Base-by-base conservation (phyloP, 73 alveolate genomes). In the Symbiodinium natans region DNA sequence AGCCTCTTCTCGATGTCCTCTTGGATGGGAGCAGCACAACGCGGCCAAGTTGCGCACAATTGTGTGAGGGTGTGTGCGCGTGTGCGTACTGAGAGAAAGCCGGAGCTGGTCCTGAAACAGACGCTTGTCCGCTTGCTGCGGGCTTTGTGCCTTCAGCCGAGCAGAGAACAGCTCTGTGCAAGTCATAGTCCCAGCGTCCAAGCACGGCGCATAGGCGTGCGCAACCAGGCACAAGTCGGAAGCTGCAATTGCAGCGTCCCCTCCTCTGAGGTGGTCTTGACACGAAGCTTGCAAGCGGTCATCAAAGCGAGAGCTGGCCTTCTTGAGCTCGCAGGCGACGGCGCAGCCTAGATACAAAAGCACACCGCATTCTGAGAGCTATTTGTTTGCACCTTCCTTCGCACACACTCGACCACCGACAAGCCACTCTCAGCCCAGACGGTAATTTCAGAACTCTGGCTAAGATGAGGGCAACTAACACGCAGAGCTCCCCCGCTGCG, bases 191-290 rank as follows among this genome's bases (percentile, higher is more conserved):
- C 27, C 4, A 31, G 31, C 3, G 5, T 80, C 54, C 23, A 36
- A 80, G 87, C 48, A 25, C 36, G 0, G n/a, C 40, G 21, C 94
- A 23, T 54, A 86, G 56, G 94, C 94, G 39, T 86, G 94, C 54
- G 94, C 94, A 19, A 86, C 63, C 94, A 86, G 63, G 34, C 94
- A 86, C 7, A 86, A 19, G n/a, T 86, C 94, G 3, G 82, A 68
- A 19, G 94, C 42, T 13, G 83, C 25, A 31, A 86, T 17, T 23
- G 25, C 83, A 8, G 39, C 54, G 56, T 80, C 94, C 34, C 38
- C 39, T 71, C 34, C 34, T 27, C 27, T 19, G 19, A 52, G 71
- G 71, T 52, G 71, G 10, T 52, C 27, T 10, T 52, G n/a, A n/a
- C n/a, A n/a, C n/a, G n/a, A n/a, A n/a, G n/a, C n/a, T n/a, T n/a